Evolutionary conservation across 2,329 filamentous ascomycete species (phyloP), one percentile per base, ranked within the genome.

Genomic region (Metarhizium robertsii): DNA sequence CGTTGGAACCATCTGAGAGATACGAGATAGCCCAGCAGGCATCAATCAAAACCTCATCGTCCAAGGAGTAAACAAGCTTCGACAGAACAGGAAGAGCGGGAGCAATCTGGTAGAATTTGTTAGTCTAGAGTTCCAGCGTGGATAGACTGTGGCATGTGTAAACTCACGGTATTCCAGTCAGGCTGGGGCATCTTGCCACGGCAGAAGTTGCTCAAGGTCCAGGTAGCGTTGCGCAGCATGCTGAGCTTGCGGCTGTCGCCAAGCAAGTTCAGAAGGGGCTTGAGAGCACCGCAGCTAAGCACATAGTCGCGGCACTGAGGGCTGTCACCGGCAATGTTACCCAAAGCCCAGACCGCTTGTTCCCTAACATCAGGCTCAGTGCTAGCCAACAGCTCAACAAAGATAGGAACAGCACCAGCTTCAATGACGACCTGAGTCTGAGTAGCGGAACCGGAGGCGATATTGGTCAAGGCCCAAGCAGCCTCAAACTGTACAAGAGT

Each of bases 21-120:
- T 99, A 99, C 1, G 92, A 97, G 67, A 99, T 97, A 59, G 94
- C 94, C 94, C 94, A 99, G 85, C 94, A 99, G 57, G 94, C 94
- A 73, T 99, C 94, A 66, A 99, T 99, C 58, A 99, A 79, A 57
- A 99, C 94, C 72, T 99, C 94, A 64, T 99, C 94, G 69, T 99
- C 94, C 55, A 99, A 83, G 60, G 94, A 97, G 76, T 99, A 99
- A 59, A 99, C 92, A 40, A 99, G 85, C 80, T 99, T 99, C 63
- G 94, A 85, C 58, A 99, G 85, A 52, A 99, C 92, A 29, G 94
- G 92, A 16, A 99, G 86, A 48, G 94, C 94, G 40, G 94, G 94
- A 53, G 91, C 82, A 70, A 99, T 99, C 91, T 96, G 68, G 43
- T 62, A 48, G 25, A 4, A 34, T 29, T 52, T 63, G 61, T 54